Percentiles rank a stretch among this genome's conserved stretches.
These are phyloP conservation scores for Aspergillus fumigatiaffinis DNA, from an alignment of 2,329 filamentous ascomycete genomes.

Conservation along the genomic window DNA sequence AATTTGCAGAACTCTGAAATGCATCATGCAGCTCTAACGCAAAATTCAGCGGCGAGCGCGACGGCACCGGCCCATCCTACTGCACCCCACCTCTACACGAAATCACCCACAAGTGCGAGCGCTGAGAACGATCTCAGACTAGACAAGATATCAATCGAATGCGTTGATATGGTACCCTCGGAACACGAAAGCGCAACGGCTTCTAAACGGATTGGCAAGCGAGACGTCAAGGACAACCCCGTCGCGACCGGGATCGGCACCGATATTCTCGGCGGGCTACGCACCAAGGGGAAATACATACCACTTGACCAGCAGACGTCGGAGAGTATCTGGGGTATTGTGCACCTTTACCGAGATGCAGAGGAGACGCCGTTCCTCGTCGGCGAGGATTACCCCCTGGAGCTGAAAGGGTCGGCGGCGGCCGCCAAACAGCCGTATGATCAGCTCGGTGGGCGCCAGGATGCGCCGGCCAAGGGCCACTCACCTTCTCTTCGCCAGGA, in stretches of 20 bases:
- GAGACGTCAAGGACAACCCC: constrained; percentile 30
- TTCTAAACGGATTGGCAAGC: constrained; percentile 19
- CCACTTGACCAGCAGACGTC: constrained; percentile 67
- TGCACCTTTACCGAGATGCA: constrained; percentile 86
- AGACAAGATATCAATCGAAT: constrained; percentile 71
- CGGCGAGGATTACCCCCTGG: constrained; percentile 44
- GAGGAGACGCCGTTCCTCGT: constrained; percentile 64
- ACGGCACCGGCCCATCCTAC: constrained; percentile 1
- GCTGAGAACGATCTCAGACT: constrained; percentile 69
- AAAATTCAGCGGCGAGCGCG: not conserved
- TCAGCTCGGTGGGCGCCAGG: constrained; percentile 18
- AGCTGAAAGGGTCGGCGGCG: constrained; percentile 36
- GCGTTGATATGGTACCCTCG: constrained; percentile 65
- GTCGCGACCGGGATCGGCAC: constrained; percentile 49
- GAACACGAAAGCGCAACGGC: constrained; percentile 23
- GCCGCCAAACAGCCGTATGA: constrained; percentile 27
- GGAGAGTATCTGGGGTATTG: constrained; percentile 84
- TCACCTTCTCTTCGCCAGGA: constrained; percentile 17
- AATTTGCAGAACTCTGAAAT: not conserved
- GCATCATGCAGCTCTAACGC: constrained; percentile 9
- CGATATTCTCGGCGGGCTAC: constrained; percentile 57
- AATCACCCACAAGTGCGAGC: constrained; percentile 13
- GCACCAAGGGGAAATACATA: constrained; percentile 77
- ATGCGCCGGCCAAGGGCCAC: constrained; percentile 9
- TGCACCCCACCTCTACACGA: constrained; percentile 17